A percentile compares a stretch with the other conserved stretches of the same genome.
These are phyloP conservation scores for Hypomontagnella submonticulosa DNA, from an alignment of 495 filamentous ascomycete species.

Conservation along the genomic window DNA sequence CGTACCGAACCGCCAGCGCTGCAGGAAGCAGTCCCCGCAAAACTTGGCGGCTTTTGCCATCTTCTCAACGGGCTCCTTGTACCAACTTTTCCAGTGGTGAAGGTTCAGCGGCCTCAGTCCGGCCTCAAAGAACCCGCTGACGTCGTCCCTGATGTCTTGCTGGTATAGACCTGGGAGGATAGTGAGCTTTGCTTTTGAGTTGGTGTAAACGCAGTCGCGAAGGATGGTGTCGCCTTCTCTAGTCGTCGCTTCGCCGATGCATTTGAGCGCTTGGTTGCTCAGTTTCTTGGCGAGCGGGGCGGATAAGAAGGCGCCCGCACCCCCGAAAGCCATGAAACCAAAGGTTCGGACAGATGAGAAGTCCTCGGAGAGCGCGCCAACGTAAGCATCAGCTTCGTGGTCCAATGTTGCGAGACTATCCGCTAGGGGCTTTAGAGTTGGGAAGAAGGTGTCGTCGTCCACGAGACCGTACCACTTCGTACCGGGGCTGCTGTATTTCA, in stretches of 20 bases:
- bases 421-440: constrained; percentile 68
- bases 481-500: constrained; percentile 61
- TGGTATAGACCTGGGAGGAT: constrained; percentile 69
- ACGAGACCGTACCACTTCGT: constrained; percentile 73
- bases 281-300: constrained; percentile 67
- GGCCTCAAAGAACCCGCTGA: constrained; percentile 72
- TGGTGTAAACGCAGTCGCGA: constrained; percentile 68
- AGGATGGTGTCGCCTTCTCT: constrained; percentile 70
- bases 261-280: constrained; percentile 63
- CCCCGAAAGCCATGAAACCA: constrained; percentile 75
- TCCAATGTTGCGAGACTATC: constrained; percentile 59
- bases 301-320: constrained; percentile 74
- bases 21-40: constrained; percentile 71
- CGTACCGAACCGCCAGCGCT: constrained; percentile 69
- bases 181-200: constrained; percentile 66
- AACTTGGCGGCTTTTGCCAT: constrained; percentile 67
- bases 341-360: constrained; percentile 67
- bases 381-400: constrained; percentile 63
- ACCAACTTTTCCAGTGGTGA: constrained; percentile 73
- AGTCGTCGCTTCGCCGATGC: constrained; percentile 62
- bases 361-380: constrained; percentile 73
- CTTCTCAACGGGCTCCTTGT: constrained; percentile 61
- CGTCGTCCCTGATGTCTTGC: constrained; percentile 69
- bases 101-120: constrained; percentile 67
- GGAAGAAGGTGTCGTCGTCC: constrained; percentile 81